Conservation (phyloP, 2,329 filamentous ascomycete species). For the Colletotrichum cuscutae region DNA sequence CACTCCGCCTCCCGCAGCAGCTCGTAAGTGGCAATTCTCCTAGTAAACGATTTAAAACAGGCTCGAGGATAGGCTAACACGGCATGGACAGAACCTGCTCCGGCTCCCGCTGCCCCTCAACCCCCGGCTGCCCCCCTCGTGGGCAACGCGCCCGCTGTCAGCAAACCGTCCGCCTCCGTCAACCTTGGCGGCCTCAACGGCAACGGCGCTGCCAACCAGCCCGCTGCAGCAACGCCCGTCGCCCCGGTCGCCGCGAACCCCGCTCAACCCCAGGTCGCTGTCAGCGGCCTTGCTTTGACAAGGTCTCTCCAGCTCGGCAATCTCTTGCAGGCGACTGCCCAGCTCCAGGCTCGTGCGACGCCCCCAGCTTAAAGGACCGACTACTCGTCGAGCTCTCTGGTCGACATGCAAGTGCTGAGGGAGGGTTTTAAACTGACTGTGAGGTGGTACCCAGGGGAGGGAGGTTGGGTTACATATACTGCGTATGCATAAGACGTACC, state of each 20-base stretch:
- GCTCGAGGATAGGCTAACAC: neutral
- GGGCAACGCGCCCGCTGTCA: slow-evolving; percentile 30
- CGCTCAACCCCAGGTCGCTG: slow-evolving; percentile 37
- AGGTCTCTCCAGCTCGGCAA: slow-evolving; percentile 58
- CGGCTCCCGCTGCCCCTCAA: slow-evolving; percentile 15
- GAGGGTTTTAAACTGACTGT: neutral
- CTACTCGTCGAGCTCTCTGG: neutral
- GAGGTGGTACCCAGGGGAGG: neutral
- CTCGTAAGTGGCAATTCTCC: neutral
- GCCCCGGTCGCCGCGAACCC: slow-evolving; percentile 37
- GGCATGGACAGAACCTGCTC: neutral
- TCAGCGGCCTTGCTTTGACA: slow-evolving; percentile 54
- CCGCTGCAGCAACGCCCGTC: slow-evolving; percentile 22
- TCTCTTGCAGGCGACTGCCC: slow-evolving; percentile 40
- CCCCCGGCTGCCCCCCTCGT: slow-evolving; percentile 20
- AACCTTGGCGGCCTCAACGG: slow-evolving; percentile 38
- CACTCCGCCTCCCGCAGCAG: slow-evolving; percentile 19
- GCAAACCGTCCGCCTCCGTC: slow-evolving; percentile 35
- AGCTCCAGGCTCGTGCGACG: slow-evolving; percentile 33
- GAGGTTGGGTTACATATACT: neutral
- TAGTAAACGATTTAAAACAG: neutral
- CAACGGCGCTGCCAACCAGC: slow-evolving; percentile 17
- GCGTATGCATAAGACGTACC: neutral
- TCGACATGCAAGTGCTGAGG: neutral
- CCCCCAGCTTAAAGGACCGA: neutral